Percentiles rank a stretch among this genome's conserved stretches.
phyloP scores from a whole-genome alignment of 495 filamentous ascomycete species.

The Podospora sp. region DNA sequence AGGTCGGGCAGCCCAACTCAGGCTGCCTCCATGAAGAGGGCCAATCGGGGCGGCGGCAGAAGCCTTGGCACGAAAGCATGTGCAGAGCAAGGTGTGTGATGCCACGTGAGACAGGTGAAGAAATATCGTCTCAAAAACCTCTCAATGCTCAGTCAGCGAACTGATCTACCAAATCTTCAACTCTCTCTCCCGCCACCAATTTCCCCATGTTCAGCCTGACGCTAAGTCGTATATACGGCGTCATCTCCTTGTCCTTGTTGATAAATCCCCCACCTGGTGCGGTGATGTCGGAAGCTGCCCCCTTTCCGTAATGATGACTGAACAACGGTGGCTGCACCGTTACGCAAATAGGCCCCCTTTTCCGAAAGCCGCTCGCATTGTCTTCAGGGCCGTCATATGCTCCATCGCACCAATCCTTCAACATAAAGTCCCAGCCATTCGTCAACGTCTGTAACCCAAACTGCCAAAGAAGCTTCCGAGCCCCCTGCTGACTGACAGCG shows the following conservation, averaged over 20 bases:
- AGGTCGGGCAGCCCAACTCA: too few species aligned
- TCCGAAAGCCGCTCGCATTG: not conserved
- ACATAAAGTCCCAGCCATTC: slow-evolving; percentile 48
- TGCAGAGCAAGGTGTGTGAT: too few species aligned
- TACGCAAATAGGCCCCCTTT: slow-evolving; percentile 38
- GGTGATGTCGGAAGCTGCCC: slow-evolving; percentile 46
- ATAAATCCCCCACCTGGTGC: slow-evolving; percentile 49
- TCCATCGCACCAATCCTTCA: slow-evolving; percentile 51
- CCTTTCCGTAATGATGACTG: slow-evolving; percentile 46
- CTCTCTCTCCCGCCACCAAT: slow-evolving; percentile 33
- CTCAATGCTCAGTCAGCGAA: slow-evolving; percentile 16
- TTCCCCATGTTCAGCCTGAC: slow-evolving; percentile 47
- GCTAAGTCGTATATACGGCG: slow-evolving; percentile 49
- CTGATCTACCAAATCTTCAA: slow-evolving; percentile 40
- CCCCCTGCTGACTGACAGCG: slow-evolving; percentile 48
- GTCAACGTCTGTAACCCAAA: slow-evolving; percentile 43
- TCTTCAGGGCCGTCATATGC: slow-evolving; percentile 13
- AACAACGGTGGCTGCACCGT: slow-evolving; percentile 53
- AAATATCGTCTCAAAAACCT: too few species aligned
- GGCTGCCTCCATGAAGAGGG: too few species aligned
- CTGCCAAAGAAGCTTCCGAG: slow-evolving; percentile 45
- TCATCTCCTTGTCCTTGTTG: slow-evolving; percentile 43
- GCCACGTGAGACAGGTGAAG: too few species aligned
- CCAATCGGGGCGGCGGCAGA: too few species aligned
- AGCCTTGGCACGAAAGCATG: too few species aligned